Percentiles rank a stretch among this genome's conserved stretches.
Conservation (phyloP, 768 basidiomycete genomes). For the Lentinula lateritia region DNA sequence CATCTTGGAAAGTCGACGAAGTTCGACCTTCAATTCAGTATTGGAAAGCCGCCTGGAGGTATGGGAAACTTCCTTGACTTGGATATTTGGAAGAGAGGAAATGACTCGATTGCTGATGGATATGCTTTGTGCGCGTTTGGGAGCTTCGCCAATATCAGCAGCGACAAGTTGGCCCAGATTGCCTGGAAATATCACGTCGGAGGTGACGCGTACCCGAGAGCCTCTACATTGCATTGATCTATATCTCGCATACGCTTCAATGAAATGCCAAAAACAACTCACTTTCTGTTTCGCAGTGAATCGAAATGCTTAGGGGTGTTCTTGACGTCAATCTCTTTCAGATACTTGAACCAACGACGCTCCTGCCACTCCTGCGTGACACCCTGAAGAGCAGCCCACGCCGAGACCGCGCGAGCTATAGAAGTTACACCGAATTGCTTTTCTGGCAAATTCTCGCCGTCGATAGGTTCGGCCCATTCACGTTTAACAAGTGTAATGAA, state of each 20-base stretch:
- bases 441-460: slow-evolving; percentile 48
- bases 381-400: slow-evolving; percentile 77
- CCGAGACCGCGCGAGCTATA: slow-evolving; percentile 65
- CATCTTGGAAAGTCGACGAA: slow-evolving; percentile 79
- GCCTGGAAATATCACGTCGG: slow-evolving; percentile 65
- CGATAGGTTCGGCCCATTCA: slow-evolving; percentile 61
- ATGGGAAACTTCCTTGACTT: slow-evolving; percentile 1
- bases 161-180: slow-evolving; percentile 69
- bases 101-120: slow-evolving; percentile 7
- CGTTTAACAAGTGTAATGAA: slow-evolving; percentile 77
- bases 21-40: slow-evolving; percentile 56
- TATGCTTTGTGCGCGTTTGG: slow-evolving; percentile 27
- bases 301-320: slow-evolving; percentile 30
- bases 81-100: slow-evolving; percentile 3
- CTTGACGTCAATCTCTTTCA: slow-evolving; percentile 63
- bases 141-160: slow-evolving; percentile 73
- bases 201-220: slow-evolving; percentile 68
- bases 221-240: slow-evolving; percentile 19
- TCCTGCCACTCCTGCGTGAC: slow-evolving; percentile 82
- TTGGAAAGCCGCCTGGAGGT: slow-evolving; percentile 22
- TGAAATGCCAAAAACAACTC: neutral
- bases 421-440: slow-evolving; percentile 60
- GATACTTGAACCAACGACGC: slow-evolving; percentile 55
- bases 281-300: slow-evolving; percentile 30
- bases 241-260: neutral